Conservation (phyloP, 73 alveolate genomes). For the Blepharisma stoltei region DNA sequence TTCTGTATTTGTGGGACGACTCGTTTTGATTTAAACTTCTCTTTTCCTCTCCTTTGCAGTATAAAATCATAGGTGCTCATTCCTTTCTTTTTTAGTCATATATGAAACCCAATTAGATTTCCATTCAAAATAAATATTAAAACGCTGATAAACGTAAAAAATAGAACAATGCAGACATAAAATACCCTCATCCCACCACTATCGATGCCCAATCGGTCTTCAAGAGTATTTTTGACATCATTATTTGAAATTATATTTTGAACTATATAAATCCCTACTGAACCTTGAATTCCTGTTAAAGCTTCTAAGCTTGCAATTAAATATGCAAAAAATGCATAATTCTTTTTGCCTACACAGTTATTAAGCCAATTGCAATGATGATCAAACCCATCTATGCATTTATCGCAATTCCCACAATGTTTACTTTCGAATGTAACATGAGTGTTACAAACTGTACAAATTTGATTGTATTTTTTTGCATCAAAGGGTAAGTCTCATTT, state of each 20-base stretch:
- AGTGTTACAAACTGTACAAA: constrained; percentile 38
- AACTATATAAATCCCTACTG: background rate
- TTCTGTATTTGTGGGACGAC: too few species aligned
- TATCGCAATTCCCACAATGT: constrained; percentile 42
- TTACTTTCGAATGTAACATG: constrained; percentile 31
- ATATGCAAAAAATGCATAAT: constrained; percentile 21
- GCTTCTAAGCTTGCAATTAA: constrained; percentile 31
- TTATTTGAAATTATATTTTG: background rate
- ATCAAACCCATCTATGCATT: constrained; percentile 42
- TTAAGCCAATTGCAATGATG: constrained; percentile 48
- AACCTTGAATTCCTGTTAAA: constrained; percentile 24
- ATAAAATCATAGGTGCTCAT: too few species aligned
- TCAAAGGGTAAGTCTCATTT: constrained; percentile 19
- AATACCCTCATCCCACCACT: background rate
- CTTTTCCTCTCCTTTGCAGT: too few species aligned
- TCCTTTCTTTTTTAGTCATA: too few species aligned
- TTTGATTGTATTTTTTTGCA: constrained; percentile 7
- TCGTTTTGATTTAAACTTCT: too few species aligned
- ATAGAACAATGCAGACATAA: too few species aligned
- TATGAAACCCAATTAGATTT: too few species aligned
- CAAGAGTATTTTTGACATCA: too few species aligned
- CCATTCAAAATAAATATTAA: too few species aligned
- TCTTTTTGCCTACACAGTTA: constrained; percentile 37
- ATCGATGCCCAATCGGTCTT: background rate
- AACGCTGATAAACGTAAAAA: too few species aligned